A percentile compares a stretch with the other conserved stretches of the same genome.
Evolutionary conservation across 176 grass and related monocot genomes (phyloP).

Genomic region (Neostapfia colusana): DNA sequence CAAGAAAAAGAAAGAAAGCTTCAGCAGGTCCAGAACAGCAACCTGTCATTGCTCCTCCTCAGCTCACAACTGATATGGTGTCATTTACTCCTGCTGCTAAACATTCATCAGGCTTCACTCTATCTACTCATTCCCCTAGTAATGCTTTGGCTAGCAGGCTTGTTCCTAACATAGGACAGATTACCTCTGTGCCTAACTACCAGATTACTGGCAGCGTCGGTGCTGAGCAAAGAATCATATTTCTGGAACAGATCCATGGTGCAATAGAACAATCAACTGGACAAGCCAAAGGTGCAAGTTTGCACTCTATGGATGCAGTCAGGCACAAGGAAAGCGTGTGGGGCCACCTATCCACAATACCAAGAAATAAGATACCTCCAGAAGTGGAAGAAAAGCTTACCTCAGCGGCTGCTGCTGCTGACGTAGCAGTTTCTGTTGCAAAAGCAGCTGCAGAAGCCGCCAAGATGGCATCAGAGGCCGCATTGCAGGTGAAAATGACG

Average conservation of each 20-base stretch:
- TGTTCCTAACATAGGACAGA: slow-evolving; percentile 53
- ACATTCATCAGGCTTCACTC: slow-evolving; percentile 41
- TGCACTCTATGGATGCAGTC: slow-evolving; percentile 55
- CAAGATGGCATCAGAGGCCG: slow-evolving; percentile 84
- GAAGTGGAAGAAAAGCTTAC: slow-evolving; percentile 83
- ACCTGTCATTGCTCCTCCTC: slow-evolving; percentile 40
- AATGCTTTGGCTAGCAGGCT: slow-evolving; percentile 46
- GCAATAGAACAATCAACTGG: slow-evolving; percentile 72
- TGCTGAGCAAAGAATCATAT: slow-evolving; percentile 48
- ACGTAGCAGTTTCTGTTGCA: slow-evolving; percentile 84
- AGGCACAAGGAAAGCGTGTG: slow-evolving; percentile 75
- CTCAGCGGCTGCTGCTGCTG: slow-evolving; percentile 78
- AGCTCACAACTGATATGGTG: slow-evolving; percentile 45
- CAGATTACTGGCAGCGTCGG: slow-evolving; percentile 41
- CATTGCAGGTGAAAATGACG: slow-evolving; percentile 89
- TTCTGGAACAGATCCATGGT: slow-evolving; percentile 56
- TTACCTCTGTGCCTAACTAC: slow-evolving; percentile 46
- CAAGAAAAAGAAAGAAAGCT: slow-evolving; percentile 96
- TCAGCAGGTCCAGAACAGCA: slow-evolving; percentile 53
- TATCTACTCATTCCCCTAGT: slow-evolving; percentile 57
- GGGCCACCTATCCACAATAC: slow-evolving; percentile 56
- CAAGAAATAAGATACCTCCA: slow-evolving; percentile 51
- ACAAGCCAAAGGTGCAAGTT: slow-evolving; percentile 64
- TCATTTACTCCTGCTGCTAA: slow-evolving; percentile 48
- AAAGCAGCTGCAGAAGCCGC: slow-evolving; percentile 89